Evolutionary conservation across 805 yeast species (phyloP).

Genomic region (Babjeviella inositovora): DNA sequence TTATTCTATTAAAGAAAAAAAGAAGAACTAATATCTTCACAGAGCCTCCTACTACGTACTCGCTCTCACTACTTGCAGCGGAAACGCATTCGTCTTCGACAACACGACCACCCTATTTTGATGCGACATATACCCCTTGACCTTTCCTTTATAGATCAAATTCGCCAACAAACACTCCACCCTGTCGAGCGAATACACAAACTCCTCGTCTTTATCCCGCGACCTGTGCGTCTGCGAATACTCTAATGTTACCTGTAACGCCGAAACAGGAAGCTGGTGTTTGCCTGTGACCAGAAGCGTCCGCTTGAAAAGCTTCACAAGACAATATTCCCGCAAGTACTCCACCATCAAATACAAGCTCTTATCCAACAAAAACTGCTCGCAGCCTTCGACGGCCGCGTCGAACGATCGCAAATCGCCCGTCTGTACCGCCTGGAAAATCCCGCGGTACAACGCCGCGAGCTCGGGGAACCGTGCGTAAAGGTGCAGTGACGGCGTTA

Average conservation of each 20-base stretch:
- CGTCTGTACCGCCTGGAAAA: slow-evolving; percentile 26
- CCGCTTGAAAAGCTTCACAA: slow-evolving; percentile 31
- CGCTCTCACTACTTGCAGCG: no score
- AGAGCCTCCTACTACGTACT: no score
- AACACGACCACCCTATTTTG: slow-evolving; percentile 58
- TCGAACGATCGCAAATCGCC: slow-evolving; percentile 49
- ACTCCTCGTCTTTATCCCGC: slow-evolving; percentile 2
- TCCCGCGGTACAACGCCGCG: slow-evolving; percentile 20
- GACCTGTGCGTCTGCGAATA: slow-evolving; percentile 9
- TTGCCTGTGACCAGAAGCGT: slow-evolving; percentile 9
- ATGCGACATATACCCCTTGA: slow-evolving; percentile 78
- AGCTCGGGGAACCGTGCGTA: slow-evolving; percentile 26
- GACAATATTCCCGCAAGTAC: slow-evolving; percentile 29
- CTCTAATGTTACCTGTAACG: slow-evolving; percentile 25
- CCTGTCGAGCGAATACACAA: slow-evolving; percentile 22
- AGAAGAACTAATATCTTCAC: no score
- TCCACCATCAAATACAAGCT: slow-evolving; percentile 47
- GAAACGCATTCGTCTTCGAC: slow-evolving; percentile 64
- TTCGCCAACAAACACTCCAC: slow-evolving; percentile 58
- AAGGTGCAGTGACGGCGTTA: slow-evolving; percentile 23
- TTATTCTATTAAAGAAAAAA: no score
- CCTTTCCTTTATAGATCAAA: slow-evolving; percentile 36
- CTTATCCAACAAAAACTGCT: slow-evolving; percentile 33
- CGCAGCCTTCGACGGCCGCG: slow-evolving; percentile 20
- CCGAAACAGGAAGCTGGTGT: slow-evolving; percentile 15